phyloP scores from a whole-genome alignment of 768 basidiomycete genomes.

The Sporobolomyces pararoseus region DNA sequence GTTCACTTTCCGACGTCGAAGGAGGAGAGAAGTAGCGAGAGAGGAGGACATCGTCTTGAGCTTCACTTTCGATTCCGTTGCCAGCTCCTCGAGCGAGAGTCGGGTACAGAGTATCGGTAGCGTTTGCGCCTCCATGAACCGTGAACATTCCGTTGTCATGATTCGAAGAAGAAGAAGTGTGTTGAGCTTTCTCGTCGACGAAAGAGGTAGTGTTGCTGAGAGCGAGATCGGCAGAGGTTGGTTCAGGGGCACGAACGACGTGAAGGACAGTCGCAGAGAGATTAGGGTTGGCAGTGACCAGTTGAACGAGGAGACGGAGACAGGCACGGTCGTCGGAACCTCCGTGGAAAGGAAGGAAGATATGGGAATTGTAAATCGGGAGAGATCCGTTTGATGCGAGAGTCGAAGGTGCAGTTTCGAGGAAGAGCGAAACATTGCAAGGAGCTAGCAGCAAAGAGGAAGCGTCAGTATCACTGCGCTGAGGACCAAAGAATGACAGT shows the following conservation, averaged over 20 bases:
- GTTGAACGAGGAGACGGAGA: slow-evolving; percentile 72
- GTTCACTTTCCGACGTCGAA: background rate
- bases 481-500: background rate
- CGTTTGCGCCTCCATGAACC: slow-evolving; percentile 14
- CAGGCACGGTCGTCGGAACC: slow-evolving; percentile 90
- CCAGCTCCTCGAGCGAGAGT: slow-evolving; percentile 1
- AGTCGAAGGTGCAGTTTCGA: slow-evolving; percentile 19
- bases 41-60: slow-evolving; percentile 33
- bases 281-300: slow-evolving; percentile 64
- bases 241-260: slow-evolving; percentile 49
- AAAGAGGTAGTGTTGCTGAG: background rate
- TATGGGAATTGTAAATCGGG: slow-evolving; percentile 53
- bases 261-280: slow-evolving; percentile 73
- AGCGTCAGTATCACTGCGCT: background rate
- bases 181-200: background rate
- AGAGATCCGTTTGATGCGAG: background rate
- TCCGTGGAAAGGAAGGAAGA: slow-evolving; percentile 88
- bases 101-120: slow-evolving; percentile 36
- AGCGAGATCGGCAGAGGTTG: slow-evolving; percentile 25
- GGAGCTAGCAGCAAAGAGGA: background rate
- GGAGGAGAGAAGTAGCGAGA: slow-evolving; percentile 8
- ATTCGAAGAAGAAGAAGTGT: background rate
- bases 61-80: slow-evolving; percentile 23
- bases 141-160: slow-evolving; percentile 23
- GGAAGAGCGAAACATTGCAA: slow-evolving; percentile 37